Conservation (phyloP, 2,329 filamentous ascomycete genomes). For the Chrysosporium keratinophilum region DNA sequence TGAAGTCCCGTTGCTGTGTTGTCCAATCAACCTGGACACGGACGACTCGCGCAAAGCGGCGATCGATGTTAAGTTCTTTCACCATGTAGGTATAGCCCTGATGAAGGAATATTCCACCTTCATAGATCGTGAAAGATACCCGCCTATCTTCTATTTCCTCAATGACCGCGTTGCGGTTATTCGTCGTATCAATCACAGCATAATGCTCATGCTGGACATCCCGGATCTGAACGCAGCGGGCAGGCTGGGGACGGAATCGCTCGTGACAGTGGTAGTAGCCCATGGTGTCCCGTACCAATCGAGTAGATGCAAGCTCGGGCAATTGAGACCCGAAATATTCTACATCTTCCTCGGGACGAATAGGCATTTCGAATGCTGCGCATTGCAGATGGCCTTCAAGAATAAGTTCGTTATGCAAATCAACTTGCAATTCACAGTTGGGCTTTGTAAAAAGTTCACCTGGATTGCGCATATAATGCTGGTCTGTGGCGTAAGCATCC, state of each 20-base stretch:
- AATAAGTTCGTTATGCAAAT: conserved; percentile 82
- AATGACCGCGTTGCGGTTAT: conserved; percentile 65
- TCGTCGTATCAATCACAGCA: conserved; percentile 75
- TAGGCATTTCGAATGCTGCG: conserved; percentile 88
- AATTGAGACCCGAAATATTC: conserved; percentile 71
- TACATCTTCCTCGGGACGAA: conserved; percentile 63
- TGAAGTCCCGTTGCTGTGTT: conserved; percentile 84
- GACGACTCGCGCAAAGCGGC: conserved; percentile 75
- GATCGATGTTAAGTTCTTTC: conserved; percentile 72
- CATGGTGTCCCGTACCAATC: conserved; percentile 60
- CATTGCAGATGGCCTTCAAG: conserved; percentile 92
- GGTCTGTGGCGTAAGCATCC: conserved; percentile 80
- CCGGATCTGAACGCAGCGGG: conserved; percentile 72
- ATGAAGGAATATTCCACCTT: conserved; percentile 92
- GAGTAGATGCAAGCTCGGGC: conserved; percentile 57
- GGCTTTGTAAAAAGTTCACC: conserved; percentile 84
- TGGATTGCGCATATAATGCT: conserved; percentile 94
- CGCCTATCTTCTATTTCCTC: conserved; percentile 93
- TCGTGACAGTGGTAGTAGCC: conserved; percentile 88
- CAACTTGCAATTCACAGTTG: conserved; percentile 79
- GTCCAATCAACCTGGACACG: conserved; percentile 90
- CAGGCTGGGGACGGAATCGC: conserved; percentile 75
- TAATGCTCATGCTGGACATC: conserved; percentile 89
- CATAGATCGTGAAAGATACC: conserved; percentile 93
- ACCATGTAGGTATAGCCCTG: conserved; percentile 91